Evolutionary conservation across 2,329 filamentous ascomycete genomes (phyloP).

Genomic region (Microsporum audouinii): DNA sequence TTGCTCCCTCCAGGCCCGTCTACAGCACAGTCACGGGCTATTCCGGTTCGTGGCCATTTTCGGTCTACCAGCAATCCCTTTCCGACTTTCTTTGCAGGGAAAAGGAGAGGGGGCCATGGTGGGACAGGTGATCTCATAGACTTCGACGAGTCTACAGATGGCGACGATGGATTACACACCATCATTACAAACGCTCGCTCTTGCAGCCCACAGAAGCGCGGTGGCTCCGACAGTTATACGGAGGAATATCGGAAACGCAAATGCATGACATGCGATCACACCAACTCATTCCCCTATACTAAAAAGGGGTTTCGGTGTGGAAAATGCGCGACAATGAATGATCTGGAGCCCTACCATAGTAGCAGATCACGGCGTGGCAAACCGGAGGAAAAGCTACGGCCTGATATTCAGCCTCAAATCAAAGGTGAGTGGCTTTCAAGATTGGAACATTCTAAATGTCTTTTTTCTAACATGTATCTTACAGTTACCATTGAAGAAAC

Average conservation of each 20-base stretch:
- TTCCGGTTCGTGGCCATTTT: constrained; percentile 32
- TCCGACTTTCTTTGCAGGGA: constrained; percentile 55
- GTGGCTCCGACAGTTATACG: constrained; percentile 28
- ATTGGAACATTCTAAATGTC: background rate
- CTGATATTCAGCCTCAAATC: background rate
- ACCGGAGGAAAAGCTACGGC: constrained; percentile 3
- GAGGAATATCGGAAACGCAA: constrained; percentile 57
- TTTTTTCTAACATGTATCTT: background rate
- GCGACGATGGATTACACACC: constrained; percentile 13
- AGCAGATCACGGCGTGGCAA: constrained; percentile 10
- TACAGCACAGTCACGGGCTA: background rate
- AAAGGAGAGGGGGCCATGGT: constrained; percentile 44
- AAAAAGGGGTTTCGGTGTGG: constrained; percentile 69
- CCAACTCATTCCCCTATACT: constrained; percentile 65
- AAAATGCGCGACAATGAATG: constrained; percentile 75
- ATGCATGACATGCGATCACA: constrained; percentile 77
- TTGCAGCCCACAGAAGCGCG: constrained; percentile 31
- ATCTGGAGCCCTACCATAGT: constrained; percentile 44
- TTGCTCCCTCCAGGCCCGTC: background rate
- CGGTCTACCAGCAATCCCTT: constrained; percentile 74
- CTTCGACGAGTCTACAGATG: constrained; percentile 36
- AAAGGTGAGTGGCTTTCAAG: background rate
- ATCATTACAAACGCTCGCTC: constrained; percentile 16
- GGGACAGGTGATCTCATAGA: constrained; percentile 33
- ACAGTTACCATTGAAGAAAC: constrained; percentile 11